A percentile compares a stretch with the other conserved stretches of the same genome.
Conservation (phyloP, 164 flowering plant genomes). For the Litsea cubeba region DNA sequence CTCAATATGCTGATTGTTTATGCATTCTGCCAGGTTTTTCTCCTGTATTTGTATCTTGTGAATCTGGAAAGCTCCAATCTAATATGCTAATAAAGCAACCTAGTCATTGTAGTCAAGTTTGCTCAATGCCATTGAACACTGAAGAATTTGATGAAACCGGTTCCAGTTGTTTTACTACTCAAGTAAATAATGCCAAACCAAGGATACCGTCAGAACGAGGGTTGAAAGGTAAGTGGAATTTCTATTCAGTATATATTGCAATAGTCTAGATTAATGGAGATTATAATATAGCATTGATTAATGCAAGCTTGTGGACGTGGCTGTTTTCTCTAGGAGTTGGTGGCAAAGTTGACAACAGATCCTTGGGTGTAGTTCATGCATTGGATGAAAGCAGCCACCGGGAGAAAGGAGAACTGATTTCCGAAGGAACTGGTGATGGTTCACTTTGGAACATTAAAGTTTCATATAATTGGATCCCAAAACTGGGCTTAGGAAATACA, state of each 20-base stretch:
- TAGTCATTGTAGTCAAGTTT: constrained; percentile 34
- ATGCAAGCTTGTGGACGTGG: constrained; percentile 30
- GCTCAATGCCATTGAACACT: constrained; percentile 26
- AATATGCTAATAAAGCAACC: constrained; percentile 30
- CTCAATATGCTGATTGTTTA: constrained; percentile 2
- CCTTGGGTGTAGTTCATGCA: constrained; percentile 9
- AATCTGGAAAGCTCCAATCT: constrained; percentile 30
- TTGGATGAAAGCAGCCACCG: constrained; percentile 14
- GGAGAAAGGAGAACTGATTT: constrained; percentile 10
- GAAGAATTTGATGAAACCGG: constrained; percentile 43
- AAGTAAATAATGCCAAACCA: constrained; percentile 20
- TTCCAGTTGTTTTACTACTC: constrained; percentile 30
- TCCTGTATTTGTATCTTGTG: constrained; percentile 18
- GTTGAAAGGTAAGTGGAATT: constrained; percentile 68
- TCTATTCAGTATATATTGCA: constrained; percentile 32
- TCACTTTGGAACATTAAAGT: constrained; percentile 23
- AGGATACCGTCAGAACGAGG: constrained; percentile 65
- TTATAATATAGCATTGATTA: constrained; percentile 13
- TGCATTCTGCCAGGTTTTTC: constrained; percentile 34
- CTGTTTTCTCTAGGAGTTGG: constrained; percentile 15
- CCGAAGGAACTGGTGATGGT: constrained; percentile 25
- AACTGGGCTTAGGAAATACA: background rate
- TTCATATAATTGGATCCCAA: constrained; percentile 18
- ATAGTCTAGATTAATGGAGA: constrained; percentile 25
- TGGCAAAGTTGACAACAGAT: constrained; percentile 18